phyloP scores from a whole-genome alignment of 1,284 basidiomycete genomes.

The Takashimella koratensis region DNA sequence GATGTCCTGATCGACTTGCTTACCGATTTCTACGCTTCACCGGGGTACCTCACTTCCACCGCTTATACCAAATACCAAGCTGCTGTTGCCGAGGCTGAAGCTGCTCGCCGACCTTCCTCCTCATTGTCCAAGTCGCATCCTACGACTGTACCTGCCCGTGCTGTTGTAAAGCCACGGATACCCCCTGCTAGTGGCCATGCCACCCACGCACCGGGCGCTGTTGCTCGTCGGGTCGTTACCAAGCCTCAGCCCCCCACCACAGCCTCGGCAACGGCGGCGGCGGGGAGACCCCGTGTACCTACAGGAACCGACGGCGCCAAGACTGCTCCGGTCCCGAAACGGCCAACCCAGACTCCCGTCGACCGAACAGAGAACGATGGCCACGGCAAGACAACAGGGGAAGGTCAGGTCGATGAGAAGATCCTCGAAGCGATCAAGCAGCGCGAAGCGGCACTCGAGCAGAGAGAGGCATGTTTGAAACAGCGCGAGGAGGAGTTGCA shows the following conservation, averaged over 20 bases:
- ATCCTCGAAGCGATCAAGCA: neutral
- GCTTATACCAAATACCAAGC: neutral
- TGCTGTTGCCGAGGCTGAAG: neutral
- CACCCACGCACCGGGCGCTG: neutral
- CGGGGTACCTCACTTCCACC: constrained; percentile 15
- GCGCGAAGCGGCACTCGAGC: constrained; percentile 1
- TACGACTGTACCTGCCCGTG: neutral
- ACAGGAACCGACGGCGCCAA: neutral
- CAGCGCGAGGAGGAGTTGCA: constrained; percentile 19
- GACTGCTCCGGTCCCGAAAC: neutral
- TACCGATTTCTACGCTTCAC: constrained; percentile 28
- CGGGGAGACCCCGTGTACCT: neutral
- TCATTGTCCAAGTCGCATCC: neutral
- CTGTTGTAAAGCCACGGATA: neutral
- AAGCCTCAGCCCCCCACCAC: neutral
- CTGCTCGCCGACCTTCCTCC: neutral
- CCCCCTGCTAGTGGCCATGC: neutral
- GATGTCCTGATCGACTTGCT: constrained; percentile 31
- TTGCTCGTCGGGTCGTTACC: neutral
- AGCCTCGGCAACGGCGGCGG: neutral
- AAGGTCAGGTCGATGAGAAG: neutral
- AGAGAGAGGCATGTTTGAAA: constrained; percentile 14
- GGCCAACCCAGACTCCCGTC: neutral
- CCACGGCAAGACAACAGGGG: neutral
- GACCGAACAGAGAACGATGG: neutral